phyloP scores from a whole-genome alignment of 2,329 filamentous ascomycete species.

The Coccinonectria pachysandricola region DNA sequence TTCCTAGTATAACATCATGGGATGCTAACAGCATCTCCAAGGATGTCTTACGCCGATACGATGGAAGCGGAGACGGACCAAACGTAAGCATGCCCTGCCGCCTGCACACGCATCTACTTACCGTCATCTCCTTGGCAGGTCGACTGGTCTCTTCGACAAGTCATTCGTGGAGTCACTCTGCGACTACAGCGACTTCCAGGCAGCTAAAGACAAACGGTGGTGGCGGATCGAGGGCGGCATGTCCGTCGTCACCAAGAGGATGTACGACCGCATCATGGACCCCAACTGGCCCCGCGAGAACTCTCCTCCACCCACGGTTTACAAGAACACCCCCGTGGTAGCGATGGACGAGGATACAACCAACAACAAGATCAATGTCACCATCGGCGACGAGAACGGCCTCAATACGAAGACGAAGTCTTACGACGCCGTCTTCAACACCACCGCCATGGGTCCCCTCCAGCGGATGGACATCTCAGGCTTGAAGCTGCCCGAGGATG shows the following conservation, averaged over 20 bases:
- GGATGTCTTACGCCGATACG: conserved; percentile 3
- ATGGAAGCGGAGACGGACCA: conserved; percentile 2
- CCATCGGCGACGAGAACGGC: neutral
- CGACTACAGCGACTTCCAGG: conserved; percentile 10
- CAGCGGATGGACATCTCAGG: conserved; percentile 7
- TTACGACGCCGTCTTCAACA: conserved; percentile 12
- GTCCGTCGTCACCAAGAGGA: conserved; percentile 6
- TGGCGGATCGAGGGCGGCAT: conserved; percentile 9
- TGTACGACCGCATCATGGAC: conserved; percentile 2
- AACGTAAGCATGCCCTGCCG: conserved; percentile 1
- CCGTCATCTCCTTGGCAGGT: conserved; percentile 1
- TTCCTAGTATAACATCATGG: too few relatives aligned
- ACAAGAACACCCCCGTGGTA: neutral
- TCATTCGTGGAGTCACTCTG: conserved; percentile 5
- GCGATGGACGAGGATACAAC: conserved; percentile 2
- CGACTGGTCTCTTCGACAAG: conserved; percentile 8
- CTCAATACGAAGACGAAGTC: neutral
- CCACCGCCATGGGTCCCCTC: conserved; percentile 5
- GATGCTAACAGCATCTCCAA: neutral
- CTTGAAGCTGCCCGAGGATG: neutral
- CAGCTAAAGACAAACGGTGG: neutral
- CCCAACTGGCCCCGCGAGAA: neutral
- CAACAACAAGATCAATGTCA: conserved; percentile 2
- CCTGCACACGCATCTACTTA: accelerated
- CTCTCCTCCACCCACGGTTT: neutral